phyloP scores from a whole-genome alignment of 495 filamentous ascomycete species.

The Daldinia grandis region DNA sequence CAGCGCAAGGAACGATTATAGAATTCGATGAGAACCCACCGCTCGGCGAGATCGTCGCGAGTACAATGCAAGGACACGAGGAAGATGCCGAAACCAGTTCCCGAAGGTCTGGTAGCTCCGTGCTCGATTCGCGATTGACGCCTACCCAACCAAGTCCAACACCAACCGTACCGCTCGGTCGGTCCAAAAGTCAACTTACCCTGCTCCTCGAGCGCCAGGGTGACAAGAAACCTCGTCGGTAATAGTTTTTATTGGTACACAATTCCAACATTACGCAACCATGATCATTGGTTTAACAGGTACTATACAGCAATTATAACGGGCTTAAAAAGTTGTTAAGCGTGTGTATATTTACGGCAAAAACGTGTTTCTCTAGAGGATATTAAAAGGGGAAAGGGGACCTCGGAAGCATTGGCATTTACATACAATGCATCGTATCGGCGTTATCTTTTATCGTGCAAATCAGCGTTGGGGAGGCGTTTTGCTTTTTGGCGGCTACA shows the following conservation, averaged over 20 bases:
- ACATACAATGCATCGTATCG: conserved; percentile 41
- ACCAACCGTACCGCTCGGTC: conserved; percentile 50
- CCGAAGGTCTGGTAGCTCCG: conserved; percentile 38
- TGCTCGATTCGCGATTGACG: conserved; percentile 47
- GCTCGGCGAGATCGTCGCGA: conserved; percentile 23
- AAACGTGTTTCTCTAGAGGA: conserved; percentile 19
- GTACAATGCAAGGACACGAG: conserved; percentile 40
- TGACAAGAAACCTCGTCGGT: conserved; percentile 42
- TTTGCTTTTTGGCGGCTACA: conserved; percentile 12
- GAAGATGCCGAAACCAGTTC: conserved; percentile 33
- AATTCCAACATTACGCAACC: not conserved
- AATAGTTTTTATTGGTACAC: conserved; percentile 12
- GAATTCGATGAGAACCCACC: conserved; percentile 48
- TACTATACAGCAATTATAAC: conserved; percentile 14
- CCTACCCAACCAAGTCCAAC: conserved; percentile 50
- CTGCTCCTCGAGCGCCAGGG: conserved; percentile 56
- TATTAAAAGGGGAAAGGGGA: conserved; percentile 13
- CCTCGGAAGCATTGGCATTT: conserved; percentile 32
- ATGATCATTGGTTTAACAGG: conserved; percentile 5
- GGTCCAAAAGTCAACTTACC: conserved; percentile 61
- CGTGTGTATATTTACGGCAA: conserved; percentile 28
- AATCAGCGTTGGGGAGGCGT: conserved; percentile 24
- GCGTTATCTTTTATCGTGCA: conserved; percentile 33
- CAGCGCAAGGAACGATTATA: conserved; percentile 48
- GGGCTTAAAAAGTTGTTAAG: conserved; percentile 19